These are phyloP conservation scores for Saksenaea oblongispora DNA, from an alignment of 371 early-diverging fungal species.

Conservation along the genomic window DNA sequence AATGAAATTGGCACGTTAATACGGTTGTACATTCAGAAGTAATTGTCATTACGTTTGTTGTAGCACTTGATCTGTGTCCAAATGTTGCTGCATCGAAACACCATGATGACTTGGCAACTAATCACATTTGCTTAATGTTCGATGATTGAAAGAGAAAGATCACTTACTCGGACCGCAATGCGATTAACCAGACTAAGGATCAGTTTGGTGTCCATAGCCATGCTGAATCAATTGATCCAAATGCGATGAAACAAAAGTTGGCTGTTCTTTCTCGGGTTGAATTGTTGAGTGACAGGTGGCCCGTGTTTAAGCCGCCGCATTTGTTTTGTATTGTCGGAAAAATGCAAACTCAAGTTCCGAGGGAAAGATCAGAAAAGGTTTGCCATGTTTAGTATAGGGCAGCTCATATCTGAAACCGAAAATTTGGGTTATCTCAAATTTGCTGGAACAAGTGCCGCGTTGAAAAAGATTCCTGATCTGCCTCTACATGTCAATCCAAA, in stretches of 20 bases:
- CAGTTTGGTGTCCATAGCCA: conserved; percentile 41
- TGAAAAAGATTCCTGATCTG: too few species aligned
- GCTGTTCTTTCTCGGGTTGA: not conserved
- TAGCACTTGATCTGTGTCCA: not conserved
- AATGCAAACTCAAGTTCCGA: too few species aligned
- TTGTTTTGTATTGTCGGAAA: too few species aligned
- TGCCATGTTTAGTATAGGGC: too few species aligned
- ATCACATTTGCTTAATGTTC: not conserved
- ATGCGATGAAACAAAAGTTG: not conserved
- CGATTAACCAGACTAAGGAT: conserved; percentile 40
- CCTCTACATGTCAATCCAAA: too few species aligned
- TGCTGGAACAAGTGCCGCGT: too few species aligned
- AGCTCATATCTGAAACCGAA: too few species aligned
- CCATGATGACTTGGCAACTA: not conserved
- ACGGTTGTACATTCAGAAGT: not conserved
- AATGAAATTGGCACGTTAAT: not conserved
- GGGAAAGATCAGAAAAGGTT: not conserved
- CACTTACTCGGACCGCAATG: conserved; percentile 29
- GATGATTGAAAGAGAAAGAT: not conserved
- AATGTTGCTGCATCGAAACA: not conserved
- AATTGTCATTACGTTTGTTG: not conserved
- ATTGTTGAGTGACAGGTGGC: not conserved
- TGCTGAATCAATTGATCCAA: not conserved
- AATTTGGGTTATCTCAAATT: too few species aligned
- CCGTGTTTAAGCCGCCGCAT: not conserved